Evolutionary conservation across 2,329 filamentous ascomycete species (phyloP), one percentile per base, ranked within the genome.

Genomic region (Xylariomycetidae sp.): DNA sequence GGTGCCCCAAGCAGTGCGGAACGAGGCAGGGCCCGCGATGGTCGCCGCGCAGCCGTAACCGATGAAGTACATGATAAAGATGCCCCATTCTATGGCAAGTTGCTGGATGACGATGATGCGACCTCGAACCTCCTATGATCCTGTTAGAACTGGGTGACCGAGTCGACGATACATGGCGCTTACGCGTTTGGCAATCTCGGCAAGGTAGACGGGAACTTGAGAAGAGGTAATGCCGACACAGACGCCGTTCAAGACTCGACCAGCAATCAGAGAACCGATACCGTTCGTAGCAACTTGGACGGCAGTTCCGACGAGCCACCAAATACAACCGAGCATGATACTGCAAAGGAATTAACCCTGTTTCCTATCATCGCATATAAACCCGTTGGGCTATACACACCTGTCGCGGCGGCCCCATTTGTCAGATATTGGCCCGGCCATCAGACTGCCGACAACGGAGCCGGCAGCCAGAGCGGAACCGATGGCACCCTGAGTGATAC

Each of bases 51-150:
- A 76, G 15, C 78, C 82, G 49, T 79, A 73, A 15, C 72, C 71
- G 55, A 83, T 73, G 52, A 77, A 79, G 63, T 81, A 83, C 76
- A 82, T 82, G 58, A 82, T 78, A 38, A 82, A 52, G 43, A 82
- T 82, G 42, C 75, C 79, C 70, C 70, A 83, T 43, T 82, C 83
- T 40, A 88, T 86, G 17, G 81, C 79, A 66, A 80, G 82, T 55
- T 87, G 82, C 54, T 87, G 82, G 26, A 76, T 72, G 32, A 80
- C 77, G 12, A 88, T 79, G 20, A 88, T 67, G 26, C 77, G 70
- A 12, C 80, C 81, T 41, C 80, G 71, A 26, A 38, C 34, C 32
- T 51, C 48, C 49, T 53, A 47, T 64, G 67, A n/a, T n/a, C 4
- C 17, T 25, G 18, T 40, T 18, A 38, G 38, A n/a, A n/a, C 25